phyloP scores from a whole-genome alignment of 305 asterid genomes.

The Solanum chacoense region DNA sequence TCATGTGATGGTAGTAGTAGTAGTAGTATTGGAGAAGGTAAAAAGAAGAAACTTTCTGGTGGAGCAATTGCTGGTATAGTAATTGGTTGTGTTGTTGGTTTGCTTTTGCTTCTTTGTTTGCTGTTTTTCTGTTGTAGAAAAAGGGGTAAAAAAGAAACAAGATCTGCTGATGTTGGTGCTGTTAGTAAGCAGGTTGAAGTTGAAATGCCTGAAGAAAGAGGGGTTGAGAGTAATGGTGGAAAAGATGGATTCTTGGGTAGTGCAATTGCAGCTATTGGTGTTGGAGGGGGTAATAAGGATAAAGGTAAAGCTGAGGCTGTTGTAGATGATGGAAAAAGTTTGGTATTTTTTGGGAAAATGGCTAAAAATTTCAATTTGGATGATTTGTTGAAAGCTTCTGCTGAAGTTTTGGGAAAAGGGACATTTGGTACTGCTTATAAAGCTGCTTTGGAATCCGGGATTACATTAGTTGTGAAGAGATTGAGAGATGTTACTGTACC shows the following conservation, averaged over 20 bases:
- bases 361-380: constrained; percentile 50
- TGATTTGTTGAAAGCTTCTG: constrained; percentile 74
- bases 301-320: constrained; percentile 12
- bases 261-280: constrained; percentile 22
- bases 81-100: constrained; percentile 38
- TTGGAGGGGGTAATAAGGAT: constrained; percentile 22
- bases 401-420: constrained; percentile 91
- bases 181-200: constrained; percentile 13
- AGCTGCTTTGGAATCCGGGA: constrained; percentile 57
- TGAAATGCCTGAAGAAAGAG: constrained; percentile 17
- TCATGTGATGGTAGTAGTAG: constrained; percentile 28
- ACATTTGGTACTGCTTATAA: constrained; percentile 69
- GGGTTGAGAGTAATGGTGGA: constrained; percentile 4
- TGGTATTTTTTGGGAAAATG: constrained; percentile 41
- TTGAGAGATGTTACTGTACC: constrained; percentile 51
- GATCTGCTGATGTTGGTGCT: constrained; percentile 6
- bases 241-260: constrained; percentile 13
- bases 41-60: constrained; percentile 37
- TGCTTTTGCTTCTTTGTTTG: constrained; percentile 30
- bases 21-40: neutral
- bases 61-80: constrained; percentile 72
- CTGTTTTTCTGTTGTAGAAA: constrained; percentile 30
- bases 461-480: constrained; percentile 67
- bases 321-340: constrained; percentile 19
- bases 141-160: constrained; percentile 8